Base-by-base conservation (phyloP, 208 protist species). In the Crithidia sp. region DNA sequence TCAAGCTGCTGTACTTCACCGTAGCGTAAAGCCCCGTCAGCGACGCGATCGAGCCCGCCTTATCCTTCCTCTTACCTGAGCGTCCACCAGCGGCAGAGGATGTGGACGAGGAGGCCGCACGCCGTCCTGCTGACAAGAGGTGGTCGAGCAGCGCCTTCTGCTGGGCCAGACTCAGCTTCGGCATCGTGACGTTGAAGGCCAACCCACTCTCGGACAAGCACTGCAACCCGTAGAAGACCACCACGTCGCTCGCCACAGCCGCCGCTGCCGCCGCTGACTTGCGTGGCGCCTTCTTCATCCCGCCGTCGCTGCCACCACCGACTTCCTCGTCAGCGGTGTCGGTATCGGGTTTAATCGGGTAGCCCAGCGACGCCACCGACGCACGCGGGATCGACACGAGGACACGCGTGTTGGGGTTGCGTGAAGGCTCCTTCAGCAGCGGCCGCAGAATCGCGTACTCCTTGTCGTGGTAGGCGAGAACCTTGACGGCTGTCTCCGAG, bases 1-100 rank as follows among this genome's bases (percentile, higher is more conserved):
- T 96, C 37, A 96, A 76, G 3, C 86, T 83, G 56, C 82, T 74
- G 66, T 82, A 96, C 83, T 95, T 93, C 56, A 96, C 89, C 4
- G 92, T 96, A 9, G 83, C 92, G 67, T 96, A 94, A 13, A 94
- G 74, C 5, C 92, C 92, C 2, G 92, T 95, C 58, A 96, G 74
- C 3, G 88, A 88, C 4, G 55, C 47, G 57, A 70, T 66, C 45
- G 61, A 54, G 37, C 37, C 55, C 37, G 8, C n/a, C 36, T 12
- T 39, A 12, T 13, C 41, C 14, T 14, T 44, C n/a, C 49, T 43
- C 13, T 50, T 36, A 28, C 17, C 49, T 16, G 74, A 76, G 67
- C 45, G 77, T 7, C 47, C 8, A 41, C 49, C 7, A 56, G 16
- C 49, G 7, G 49, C 49, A 19, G 28, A 28, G 28, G 28, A 28